Base-by-base conservation (phyloP, 768 basidiomycete genomes). In the Phaffia australis region DNA sequence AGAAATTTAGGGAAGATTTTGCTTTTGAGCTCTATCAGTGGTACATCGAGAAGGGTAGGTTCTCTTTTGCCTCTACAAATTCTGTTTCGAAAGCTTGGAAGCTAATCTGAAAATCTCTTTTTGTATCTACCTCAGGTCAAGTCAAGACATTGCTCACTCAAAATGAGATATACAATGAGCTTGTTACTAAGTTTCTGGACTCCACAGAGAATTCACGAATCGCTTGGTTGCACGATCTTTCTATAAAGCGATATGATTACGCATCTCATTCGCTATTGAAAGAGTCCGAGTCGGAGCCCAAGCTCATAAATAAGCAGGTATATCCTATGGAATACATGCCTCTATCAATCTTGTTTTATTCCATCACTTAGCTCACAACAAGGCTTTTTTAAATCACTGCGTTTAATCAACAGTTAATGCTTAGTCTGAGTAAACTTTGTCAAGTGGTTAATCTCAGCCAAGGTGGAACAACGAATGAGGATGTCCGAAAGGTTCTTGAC, bases 1-100 rank as follows among this genome's bases (percentile, higher is more conserved):
- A 87, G 55, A 81, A 80, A 71, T 94, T 87, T 77, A 83, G 85
- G 59, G 85, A 89, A 46, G 84, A 83, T 16, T 98, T 97, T 70
- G 87, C 91, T 0, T 84, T 81, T n/a, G 86, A 89, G 72, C 80
- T 95, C n/a, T 93, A 88, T 73, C 83, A 84, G 72, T 95, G 88
- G 88, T 94, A 89, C 75, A 87, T 94, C 59, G 87, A 90, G 70
- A 85, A 92, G 70, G 88, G 89, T 87, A 65, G 54, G 81, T 74
- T 23, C 27, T 15, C 21, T 48, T 55, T 11, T 7, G 2, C 46
- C 50, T 63, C 32, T 30, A 23, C n/a, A 65, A 54, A 81, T 74
- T 23, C 27, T 15, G 15, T 48, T 55, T 11, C 8, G 2, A 11
- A 42, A 42, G 11, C 4, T 42, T 11, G 35, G 11, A 42, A 54